Base-by-base conservation (phyloP, 768 basidiomycete species). In the Pleurotus tuoliensis region DNA sequence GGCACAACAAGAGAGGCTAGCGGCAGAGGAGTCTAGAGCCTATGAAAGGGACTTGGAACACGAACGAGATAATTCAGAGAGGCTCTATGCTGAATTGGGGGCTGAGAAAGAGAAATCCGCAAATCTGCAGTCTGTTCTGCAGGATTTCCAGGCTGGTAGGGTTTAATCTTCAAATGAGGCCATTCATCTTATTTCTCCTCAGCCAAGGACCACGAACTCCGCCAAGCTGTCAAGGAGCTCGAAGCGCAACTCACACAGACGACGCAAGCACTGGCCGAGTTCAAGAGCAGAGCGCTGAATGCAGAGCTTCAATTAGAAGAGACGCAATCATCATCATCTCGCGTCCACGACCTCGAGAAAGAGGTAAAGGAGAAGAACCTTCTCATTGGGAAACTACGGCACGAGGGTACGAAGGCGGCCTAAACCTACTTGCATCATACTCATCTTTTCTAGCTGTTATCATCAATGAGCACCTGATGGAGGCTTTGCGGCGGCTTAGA, bases 391-490 rank as follows among this genome's bases (percentile, higher is more conserved):
- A 98, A 98, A 69, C 78, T 98, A 56, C 82, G 95, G 47, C 96
- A 98, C 64, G 96, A 99, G 81, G 85, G 95, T 94, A 60, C 34
- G 75, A 15, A 40, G 22, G 12, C 24, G 24, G 30, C 68, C 46
- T 24, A 43, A 47, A 1, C 62, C 15, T 30, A 51, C 45, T 30
- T 24, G 18, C 20, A 18, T 27, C 44, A 20, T 22, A 38, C 51
- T 40, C 18, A 18, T 30, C 13, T 20, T 46, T 56, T 59, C 11
- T 61, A 96, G 96, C 90, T 50, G 94, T 99, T 12, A 96, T 98
- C 58, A 86, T 95, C 67, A 98, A 98, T 62, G 97, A 98, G 66
- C 97, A 99, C 65, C 78, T 99, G 9, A 97, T 94, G 64, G 96
- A 98, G 71, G 97, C 97, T 3, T 82, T 99, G n/a, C 91, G 96